Base-by-base conservation (phyloP, 1,284 basidiomycete species). In the Taiwanofungus camphoratus region DNA sequence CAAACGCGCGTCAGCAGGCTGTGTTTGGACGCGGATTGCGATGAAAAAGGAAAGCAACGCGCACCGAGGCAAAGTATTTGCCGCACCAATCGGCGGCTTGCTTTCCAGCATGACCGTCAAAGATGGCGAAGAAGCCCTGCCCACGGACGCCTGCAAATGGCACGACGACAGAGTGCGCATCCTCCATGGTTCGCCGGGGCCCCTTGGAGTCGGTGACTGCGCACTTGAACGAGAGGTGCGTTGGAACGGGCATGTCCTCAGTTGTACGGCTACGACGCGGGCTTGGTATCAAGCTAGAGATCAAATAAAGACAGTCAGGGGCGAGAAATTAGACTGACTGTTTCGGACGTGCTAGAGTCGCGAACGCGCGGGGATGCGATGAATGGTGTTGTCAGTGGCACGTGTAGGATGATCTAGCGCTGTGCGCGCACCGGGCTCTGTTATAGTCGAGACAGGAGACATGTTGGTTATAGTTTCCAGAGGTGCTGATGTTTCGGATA, bases 81-180 rank as follows among this genome's bases (percentile, higher is more conserved):
- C 95, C 94, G 65, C 96, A 99, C 94, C 94, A 99, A 62, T 99
- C 96, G 16, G 96, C 96, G 16, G 95, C 92, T 59, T 97, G 91
- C 62, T 97, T 98, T 16, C 96, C 96, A 0, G 96, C 96, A 61
- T 99, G 96, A 3, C 96, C 96, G 57, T 99, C 96, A 58, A 99
- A 99, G 34, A 99, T 83, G 9, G 93, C 93, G 61, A 96, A 98
- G 71, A 96, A 98, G 6, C 92, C 94, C 63, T 99, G 96, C 0
- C 95, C 95, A 35, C 83, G 79, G 11, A 99, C 74, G 26, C 83
- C 80, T 20, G 83, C 92, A 63, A 91, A 99, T 61, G 97, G 92
- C 52, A 94, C 88, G 42, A 98, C 79, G 58, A 97, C 97, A 23
- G 92, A 91, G 64, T 99, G 94, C 1, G 94, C 81, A 63, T 99